Percentiles rank a stretch among this genome's conserved stretches.
These are phyloP conservation scores for Epithele typhae DNA, from an alignment of 768 basidiomycete species.

Conservation along the genomic window DNA sequence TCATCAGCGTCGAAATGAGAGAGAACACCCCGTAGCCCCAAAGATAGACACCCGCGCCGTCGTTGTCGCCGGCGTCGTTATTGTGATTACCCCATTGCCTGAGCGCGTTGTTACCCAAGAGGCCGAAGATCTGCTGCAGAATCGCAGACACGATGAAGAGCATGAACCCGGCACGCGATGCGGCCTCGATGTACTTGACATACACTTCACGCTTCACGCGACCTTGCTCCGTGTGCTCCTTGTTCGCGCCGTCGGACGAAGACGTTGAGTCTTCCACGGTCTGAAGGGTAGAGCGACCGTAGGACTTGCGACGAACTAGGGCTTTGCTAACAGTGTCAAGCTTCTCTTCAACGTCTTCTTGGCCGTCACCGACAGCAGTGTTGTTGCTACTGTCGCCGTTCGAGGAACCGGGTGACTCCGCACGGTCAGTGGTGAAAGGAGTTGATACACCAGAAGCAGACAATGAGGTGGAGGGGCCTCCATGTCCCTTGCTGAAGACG, in stretches of 20 bases:
- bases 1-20: slow-evolving; percentile 48
- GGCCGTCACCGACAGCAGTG: slow-evolving; percentile 17
- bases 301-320: slow-evolving; percentile 51
- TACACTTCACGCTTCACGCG: slow-evolving; percentile 79
- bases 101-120: slow-evolving; percentile 63
- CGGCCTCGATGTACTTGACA: slow-evolving; percentile 69
- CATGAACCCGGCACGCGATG: slow-evolving; percentile 67
- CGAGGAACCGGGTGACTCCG: slow-evolving; percentile 17
- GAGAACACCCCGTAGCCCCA: slow-evolving; percentile 67
- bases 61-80: slow-evolving; percentile 49
- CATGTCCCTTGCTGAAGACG: slow-evolving; percentile 23
- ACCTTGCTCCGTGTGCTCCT: slow-evolving; percentile 78
- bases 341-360: slow-evolving; percentile 23
- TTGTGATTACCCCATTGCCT: slow-evolving; percentile 84
- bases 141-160: slow-evolving; percentile 50
- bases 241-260: slow-evolving; percentile 44
- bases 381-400: slow-evolving; percentile 18
- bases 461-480: slow-evolving; percentile 10
- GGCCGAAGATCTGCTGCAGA: slow-evolving; percentile 52
- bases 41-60: slow-evolving; percentile 54
- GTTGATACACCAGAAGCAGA: slow-evolving; percentile 26
- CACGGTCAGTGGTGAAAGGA: slow-evolving; percentile 25
- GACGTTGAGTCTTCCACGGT: slow-evolving; percentile 35
- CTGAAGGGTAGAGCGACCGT: slow-evolving; percentile 50
- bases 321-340: slow-evolving; percentile 48